phyloP scores from a whole-genome alignment of 495 filamentous ascomycete genomes.

The Echria macrotheca region DNA sequence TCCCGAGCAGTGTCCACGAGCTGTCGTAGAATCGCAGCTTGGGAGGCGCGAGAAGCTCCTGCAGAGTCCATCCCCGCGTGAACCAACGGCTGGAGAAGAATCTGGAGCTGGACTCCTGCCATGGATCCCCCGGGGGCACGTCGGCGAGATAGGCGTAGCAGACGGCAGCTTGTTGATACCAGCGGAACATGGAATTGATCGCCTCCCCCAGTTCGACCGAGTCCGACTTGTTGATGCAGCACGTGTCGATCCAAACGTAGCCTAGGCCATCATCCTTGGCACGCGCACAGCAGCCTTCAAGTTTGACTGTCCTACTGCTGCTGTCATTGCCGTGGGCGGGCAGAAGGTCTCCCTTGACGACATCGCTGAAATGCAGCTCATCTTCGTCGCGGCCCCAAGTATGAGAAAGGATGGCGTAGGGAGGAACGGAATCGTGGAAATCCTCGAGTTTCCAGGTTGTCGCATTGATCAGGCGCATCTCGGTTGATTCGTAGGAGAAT shows the following conservation, averaged over 20 bases:
- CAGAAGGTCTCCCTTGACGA: background rate
- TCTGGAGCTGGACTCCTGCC: background rate
- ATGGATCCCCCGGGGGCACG: background rate
- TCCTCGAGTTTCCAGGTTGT: background rate
- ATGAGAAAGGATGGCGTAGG: background rate
- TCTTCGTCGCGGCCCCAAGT: background rate
- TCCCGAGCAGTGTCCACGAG: background rate
- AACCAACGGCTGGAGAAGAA: background rate
- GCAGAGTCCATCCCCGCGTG: background rate
- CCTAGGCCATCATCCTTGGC: background rate
- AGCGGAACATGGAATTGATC: constrained; percentile 5
- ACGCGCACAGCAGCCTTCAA: background rate
- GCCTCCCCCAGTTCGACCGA: background rate
- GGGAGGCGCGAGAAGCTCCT: background rate
- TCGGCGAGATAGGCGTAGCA: constrained; percentile 4
- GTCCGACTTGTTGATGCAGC: constrained; percentile 3
- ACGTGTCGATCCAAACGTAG: background rate
- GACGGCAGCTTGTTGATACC: background rate
- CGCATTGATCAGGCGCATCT: background rate
- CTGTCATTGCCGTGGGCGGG: background rate
- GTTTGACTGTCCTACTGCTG: too few relatives aligned
- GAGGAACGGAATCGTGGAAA: background rate
- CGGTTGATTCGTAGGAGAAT: too few relatives aligned
- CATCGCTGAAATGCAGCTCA: background rate
- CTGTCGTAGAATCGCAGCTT: background rate